A percentile compares a stretch with the other conserved stretches of the same genome.
Evolutionary conservation across 495 filamentous ascomycete genomes (phyloP).

Genomic region (Chaetomidium leptoderma): DNA sequence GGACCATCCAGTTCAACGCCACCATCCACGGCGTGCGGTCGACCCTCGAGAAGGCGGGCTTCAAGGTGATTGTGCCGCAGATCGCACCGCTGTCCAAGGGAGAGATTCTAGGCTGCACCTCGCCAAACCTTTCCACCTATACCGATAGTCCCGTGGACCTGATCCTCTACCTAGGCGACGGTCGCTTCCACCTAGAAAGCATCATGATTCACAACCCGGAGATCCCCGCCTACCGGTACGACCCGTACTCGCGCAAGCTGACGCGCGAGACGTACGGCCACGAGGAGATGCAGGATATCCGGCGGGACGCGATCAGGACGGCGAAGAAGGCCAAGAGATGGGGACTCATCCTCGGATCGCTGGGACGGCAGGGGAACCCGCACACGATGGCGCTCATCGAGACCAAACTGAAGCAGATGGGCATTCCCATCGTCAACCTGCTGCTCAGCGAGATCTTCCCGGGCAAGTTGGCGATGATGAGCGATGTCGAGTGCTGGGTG

Average conservation of each 20-base stretch:
- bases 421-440: conserved; percentile 75
- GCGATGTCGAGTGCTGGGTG: conserved; percentile 93
- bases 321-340: conserved; percentile 78
- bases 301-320: conserved; percentile 67
- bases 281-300: conserved; percentile 77
- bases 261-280: conserved; percentile 89
- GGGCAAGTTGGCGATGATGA: conserved; percentile 86
- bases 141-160: conserved; percentile 58
- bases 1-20: conserved; percentile 98
- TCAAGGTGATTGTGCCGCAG: conserved; percentile 79
- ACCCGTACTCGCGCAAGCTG: conserved; percentile 88
- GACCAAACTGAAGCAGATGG: conserved; percentile 58
- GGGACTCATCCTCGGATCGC: conserved; percentile 88
- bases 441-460: conserved; percentile 93
- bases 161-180: conserved; percentile 91
- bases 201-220: conserved; percentile 97
- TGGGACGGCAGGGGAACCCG: conserved; percentile 93
- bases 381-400: conserved; percentile 87
- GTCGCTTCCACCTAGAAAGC: conserved; percentile 93
- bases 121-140: conserved; percentile 60
- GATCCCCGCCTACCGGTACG: conserved; percentile 90
- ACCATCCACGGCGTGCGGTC: conserved; percentile 80
- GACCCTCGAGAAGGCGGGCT: conserved; percentile 74
- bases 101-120: conserved; percentile 94
- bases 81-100: conserved; percentile 88